Evolutionary conservation across 176 grass and related monocot species (phyloP), one percentile per base, ranked within the genome.

Genomic region (Calamus simplicifolius): DNA sequence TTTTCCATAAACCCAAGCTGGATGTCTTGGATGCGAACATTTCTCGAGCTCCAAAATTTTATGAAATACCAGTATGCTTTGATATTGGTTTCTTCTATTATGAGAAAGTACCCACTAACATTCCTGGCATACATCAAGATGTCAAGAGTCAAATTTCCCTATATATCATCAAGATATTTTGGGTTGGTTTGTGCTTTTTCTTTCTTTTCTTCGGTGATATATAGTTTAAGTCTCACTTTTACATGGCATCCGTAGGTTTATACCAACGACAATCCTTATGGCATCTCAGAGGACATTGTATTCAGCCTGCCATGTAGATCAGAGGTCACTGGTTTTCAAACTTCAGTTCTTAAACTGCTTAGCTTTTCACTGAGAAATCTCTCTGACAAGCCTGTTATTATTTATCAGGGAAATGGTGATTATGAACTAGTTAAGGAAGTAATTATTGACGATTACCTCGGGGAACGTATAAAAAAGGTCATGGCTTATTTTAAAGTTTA

Each of bases 221-320:
- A n/a, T n/a, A n/a, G n/a, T 35, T 8, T 2, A 13, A 43, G 35
- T 43, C 35, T 43, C 35, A 43, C 8, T 43, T 43, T 43, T 12
- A 43, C 35, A 43, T 43, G 35, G 35, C 35, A 43, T 43, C 35
- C 35, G 19, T 71, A 97, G 93, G 87, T 97, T 58, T 91, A 97
- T 73, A 91, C 84, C 3, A 70, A 48, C 19, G 87, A 84, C 80
- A 91, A 97, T 73, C 81, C 87, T 69, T 91, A 97, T 27, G 87
- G 93, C 69, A 82, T 97, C 75, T 78, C 73, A 59, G 87, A 91
- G 52, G 93, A 97, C 61, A 97, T 97, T 27, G 79, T 88, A 49
- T 97, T 88, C 74, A 97, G 93, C 63, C 83, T 97, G 93, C 93
- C 93, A 63, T 97, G 93, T 55, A 76, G 81, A 75, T 91, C 93